phyloP scores from a whole-genome alignment of 345 rosid species.

The Citrus australasica region DNA sequence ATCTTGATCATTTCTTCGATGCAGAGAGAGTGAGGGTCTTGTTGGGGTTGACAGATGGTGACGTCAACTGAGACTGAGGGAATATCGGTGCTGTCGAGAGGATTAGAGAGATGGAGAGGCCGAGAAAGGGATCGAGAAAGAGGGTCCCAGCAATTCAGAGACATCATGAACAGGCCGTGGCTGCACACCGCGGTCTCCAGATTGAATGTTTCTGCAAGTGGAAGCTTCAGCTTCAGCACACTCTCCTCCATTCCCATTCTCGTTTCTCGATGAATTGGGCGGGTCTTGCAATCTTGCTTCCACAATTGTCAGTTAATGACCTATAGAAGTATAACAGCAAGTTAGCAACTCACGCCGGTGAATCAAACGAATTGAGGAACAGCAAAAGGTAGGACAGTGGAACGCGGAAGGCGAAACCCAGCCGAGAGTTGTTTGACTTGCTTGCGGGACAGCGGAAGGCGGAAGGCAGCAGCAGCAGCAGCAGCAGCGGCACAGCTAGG shows the following conservation, averaged over 20 bases:
- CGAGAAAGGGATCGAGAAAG: constrained; percentile 36
- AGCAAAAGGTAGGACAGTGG: no score
- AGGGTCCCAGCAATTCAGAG: constrained; percentile 52
- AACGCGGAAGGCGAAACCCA: no score
- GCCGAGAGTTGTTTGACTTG: no score
- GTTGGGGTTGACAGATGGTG: constrained; percentile 29
- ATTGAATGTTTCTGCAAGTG: constrained; percentile 20
- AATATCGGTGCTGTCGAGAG: background rate
- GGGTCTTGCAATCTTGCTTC: no score
- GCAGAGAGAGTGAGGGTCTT: constrained; percentile 21
- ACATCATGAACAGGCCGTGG: constrained; percentile 55
- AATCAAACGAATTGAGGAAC: no score
- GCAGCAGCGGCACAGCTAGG: no score
- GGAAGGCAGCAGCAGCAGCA: no score
- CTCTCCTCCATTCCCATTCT: background rate
- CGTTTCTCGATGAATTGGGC: no score
- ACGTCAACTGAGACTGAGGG: constrained; percentile 19
- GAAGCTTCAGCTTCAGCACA: constrained; percentile 9
- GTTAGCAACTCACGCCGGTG: no score
- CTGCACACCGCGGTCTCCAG: constrained; percentile 52
- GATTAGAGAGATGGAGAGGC: constrained; percentile 30
- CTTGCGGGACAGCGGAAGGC: no score
- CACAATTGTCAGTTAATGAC: no score
- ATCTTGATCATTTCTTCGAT: constrained; percentile 7
- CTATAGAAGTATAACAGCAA: no score